Evolutionary conservation across 192 early-diverging fungal species (phyloP), one percentile per base, ranked within the genome.

Genomic region (Umbelopsis isabellina): DNA sequence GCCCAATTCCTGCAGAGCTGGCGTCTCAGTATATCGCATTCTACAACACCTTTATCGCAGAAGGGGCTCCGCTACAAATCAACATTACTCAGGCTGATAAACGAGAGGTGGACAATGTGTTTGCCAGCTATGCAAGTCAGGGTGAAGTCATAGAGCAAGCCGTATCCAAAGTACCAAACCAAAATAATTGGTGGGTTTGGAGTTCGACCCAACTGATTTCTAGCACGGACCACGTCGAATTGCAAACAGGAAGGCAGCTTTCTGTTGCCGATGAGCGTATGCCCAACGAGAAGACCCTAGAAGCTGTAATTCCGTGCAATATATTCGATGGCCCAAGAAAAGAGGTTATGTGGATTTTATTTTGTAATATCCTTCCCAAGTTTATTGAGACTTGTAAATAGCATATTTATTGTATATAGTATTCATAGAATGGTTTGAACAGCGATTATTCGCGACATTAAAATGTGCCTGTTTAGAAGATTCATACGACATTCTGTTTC

Each of bases 271-370:
- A 55, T 9, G 55, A 61, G 7, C 20, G 11, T 3, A 18, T 71
- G 11, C 9, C 33, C 25, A 30, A 16, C 15, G 27, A 61, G 16
- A 16, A 22, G 55, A 35, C 13, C 4, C 13, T 10, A 35, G 25
- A 18, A 4, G 30, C 27, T 11, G 6, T 15, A 11, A 61, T 61
- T 5, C 55, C 23, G 2, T 61, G 55, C 25, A 61, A 18, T 25
- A 30, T 61, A 18, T 65, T 71, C 48, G 70, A 71, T 10, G 22
- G 18, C 10, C 55, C 70, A 3, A 30, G 58, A 22, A 71, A 71
- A 16, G 70, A 71, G 47, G 70, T 71, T 20, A 64, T 71, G 46
- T 71, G 55, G 55, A 71, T 64, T 1, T 64, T 71, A 2, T 71
- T 71, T 49, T 58, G 45, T 49, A 58, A 58, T 30, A 47, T 71